These are phyloP conservation scores for Pilobolus umbonatus DNA, from an alignment of 192 early-diverging fungal species.

Conservation along the genomic window DNA sequence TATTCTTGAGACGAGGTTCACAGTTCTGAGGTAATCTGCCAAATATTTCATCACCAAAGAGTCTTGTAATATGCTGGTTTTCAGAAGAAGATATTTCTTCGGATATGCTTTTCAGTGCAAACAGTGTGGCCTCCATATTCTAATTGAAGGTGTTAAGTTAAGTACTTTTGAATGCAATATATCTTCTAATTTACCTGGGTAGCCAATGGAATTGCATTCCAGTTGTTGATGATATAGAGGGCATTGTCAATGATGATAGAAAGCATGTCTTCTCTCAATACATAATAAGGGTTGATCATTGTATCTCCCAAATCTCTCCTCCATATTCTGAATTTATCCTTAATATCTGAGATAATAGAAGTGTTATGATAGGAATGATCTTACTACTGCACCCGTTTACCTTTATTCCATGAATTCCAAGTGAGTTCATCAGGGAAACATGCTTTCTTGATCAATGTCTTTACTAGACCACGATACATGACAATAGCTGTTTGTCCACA, in stretches of 20 bases:
- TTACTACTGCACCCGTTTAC: too few relatives aligned
- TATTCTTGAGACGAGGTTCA: slow-evolving; percentile 39
- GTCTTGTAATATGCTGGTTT: slow-evolving; percentile 47
- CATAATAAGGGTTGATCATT: slow-evolving; percentile 63
- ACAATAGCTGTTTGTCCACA: slow-evolving; percentile 33
- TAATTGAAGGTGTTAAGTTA: not conserved
- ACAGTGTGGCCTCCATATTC: slow-evolving; percentile 56
- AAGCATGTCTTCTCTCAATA: slow-evolving; percentile 55
- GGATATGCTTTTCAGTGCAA: slow-evolving; percentile 58
- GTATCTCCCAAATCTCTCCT: slow-evolving; percentile 74
- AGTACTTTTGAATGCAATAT: not conserved
- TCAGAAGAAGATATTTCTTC: slow-evolving; percentile 57
- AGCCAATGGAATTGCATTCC: slow-evolving; percentile 3
- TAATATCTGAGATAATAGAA: slow-evolving; percentile 32
- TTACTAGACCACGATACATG: slow-evolving; percentile 49
- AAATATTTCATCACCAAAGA: slow-evolving; percentile 57
- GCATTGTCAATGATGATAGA: slow-evolving; percentile 14
- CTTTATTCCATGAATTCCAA: slow-evolving; percentile 54
- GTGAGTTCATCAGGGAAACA: slow-evolving; percentile 47
- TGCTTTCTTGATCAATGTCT: slow-evolving; percentile 51
- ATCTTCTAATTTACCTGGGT: not conserved
- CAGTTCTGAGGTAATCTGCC: slow-evolving; percentile 39
- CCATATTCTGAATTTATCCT: slow-evolving; percentile 56
- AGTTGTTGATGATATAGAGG: slow-evolving; percentile 7
- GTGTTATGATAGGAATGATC: not conserved